These are phyloP conservation scores for Cytospora paraplurivora DNA, from an alignment of 2,329 filamentous ascomycete genomes.

Conservation along the genomic window DNA sequence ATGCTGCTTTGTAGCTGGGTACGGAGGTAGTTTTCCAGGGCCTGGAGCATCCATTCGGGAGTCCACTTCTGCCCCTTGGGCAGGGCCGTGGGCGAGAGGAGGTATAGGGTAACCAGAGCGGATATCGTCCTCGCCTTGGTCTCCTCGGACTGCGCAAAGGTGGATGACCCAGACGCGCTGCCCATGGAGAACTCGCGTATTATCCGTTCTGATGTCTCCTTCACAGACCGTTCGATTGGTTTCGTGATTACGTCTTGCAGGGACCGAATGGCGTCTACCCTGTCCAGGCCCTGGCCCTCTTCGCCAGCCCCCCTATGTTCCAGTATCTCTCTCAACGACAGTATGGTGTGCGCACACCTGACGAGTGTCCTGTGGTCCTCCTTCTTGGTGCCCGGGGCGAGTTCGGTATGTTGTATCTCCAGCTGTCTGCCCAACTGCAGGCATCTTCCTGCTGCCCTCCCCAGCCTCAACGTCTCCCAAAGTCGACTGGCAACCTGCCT, in stretches of 20 bases:
- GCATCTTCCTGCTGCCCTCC: conserved; percentile 74
- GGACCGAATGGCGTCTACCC: conserved; percentile 70
- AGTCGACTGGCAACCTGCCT: conserved; percentile 74
- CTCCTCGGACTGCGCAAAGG: conserved; percentile 69
- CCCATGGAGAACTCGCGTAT: conserved; percentile 83
- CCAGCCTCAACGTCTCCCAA: conserved; percentile 77
- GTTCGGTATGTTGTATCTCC: conserved; percentile 79
- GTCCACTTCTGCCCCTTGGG: conserved; percentile 58
- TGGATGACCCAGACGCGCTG: conserved; percentile 40
- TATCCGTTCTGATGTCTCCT: conserved; percentile 73
- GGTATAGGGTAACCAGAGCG: conserved; percentile 74
- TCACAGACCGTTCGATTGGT: conserved; percentile 74
- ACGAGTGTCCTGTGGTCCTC: conserved; percentile 80
- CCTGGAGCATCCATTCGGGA: conserved; percentile 72
- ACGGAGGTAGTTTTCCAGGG: conserved; percentile 80
- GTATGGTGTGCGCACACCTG: conserved; percentile 77
- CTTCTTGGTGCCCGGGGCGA: conserved; percentile 51
- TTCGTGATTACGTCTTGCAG: conserved; percentile 67
- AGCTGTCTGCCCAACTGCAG: conserved; percentile 82
- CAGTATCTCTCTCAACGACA: conserved; percentile 75
- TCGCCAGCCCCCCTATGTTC: conserved; percentile 67
- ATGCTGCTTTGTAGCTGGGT: conserved; percentile 78
- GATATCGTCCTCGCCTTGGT: conserved; percentile 72
- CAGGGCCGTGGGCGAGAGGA: conserved; percentile 70
- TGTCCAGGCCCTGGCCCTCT: conserved; percentile 76